phyloP scores from a whole-genome alignment of 1,284 basidiomycete genomes.

The Ustilago trichophora region DNA sequence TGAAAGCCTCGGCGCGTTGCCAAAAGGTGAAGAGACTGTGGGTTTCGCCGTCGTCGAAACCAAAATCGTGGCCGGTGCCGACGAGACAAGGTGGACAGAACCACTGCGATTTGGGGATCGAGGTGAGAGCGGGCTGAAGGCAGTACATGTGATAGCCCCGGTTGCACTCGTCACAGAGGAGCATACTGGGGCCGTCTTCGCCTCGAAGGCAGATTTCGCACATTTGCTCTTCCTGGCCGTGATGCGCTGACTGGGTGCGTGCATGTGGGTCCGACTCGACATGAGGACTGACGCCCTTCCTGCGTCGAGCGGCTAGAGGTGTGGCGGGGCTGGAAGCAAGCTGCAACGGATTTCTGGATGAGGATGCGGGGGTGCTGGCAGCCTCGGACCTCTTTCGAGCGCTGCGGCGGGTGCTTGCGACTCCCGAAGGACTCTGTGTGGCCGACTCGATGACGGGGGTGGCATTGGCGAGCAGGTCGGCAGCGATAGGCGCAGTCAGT shows the following conservation, averaged over 20 bases:
- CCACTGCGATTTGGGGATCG: slow-evolving; percentile 92
- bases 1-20: slow-evolving; percentile 85
- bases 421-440: slow-evolving; percentile 27
- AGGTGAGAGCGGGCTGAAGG: slow-evolving; percentile 84
- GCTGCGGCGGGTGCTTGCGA: slow-evolving; percentile 36
- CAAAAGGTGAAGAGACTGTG: slow-evolving; percentile 92
- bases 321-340: slow-evolving; percentile 27
- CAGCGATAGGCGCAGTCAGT: slow-evolving; percentile 16
- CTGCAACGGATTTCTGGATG: slow-evolving; percentile 22
- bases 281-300: slow-evolving; percentile 35
- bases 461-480: slow-evolving; percentile 22
- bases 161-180: slow-evolving; percentile 97
- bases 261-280: slow-evolving; percentile 18
- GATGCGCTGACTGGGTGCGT: no score
- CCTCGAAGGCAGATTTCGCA: slow-evolving; percentile 75
- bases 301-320: slow-evolving; percentile 21
- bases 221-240: slow-evolving; percentile 46
- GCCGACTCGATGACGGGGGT: slow-evolving; percentile 11
- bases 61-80: slow-evolving; percentile 95
- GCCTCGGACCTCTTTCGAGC: slow-evolving; percentile 36
- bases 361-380: slow-evolving; percentile 18
- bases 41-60: slow-evolving; percentile 97
- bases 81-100: slow-evolving; percentile 95
- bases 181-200: slow-evolving; percentile 86
- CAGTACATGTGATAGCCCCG: slow-evolving; percentile 95